A percentile compares a stretch with the other conserved stretches of the same genome.
phyloP scores from a whole-genome alignment of 164 flowering plant species.

The Vitis cinerea region DNA sequence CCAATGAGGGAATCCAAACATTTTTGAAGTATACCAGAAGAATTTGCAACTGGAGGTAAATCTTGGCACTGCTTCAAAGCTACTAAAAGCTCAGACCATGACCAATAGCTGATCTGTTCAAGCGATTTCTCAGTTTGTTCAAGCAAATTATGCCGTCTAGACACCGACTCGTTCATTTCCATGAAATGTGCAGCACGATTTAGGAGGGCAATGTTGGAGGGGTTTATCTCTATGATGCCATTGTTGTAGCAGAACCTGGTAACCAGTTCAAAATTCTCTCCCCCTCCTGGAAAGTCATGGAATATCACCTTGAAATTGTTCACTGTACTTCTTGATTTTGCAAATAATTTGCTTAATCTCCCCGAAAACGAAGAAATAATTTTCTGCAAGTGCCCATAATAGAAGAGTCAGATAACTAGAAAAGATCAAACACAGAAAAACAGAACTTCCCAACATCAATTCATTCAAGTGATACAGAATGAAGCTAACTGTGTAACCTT shows the following conservation, averaged over 20 bases:
- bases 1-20: slow-evolving; percentile 44
- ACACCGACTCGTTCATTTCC: slow-evolving; percentile 50
- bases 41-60: slow-evolving; percentile 9
- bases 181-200: slow-evolving; percentile 49
- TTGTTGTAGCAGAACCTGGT: slow-evolving; percentile 57
- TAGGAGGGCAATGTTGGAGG: slow-evolving; percentile 36
- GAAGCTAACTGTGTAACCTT: neutral
- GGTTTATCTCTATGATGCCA: slow-evolving; percentile 41
- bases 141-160: slow-evolving; percentile 29
- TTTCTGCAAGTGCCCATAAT: slow-evolving; percentile 33
- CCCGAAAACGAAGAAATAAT: slow-evolving; percentile 43
- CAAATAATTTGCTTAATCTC: slow-evolving; percentile 38
- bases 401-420: slow-evolving; percentile 1
- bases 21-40: slow-evolving; percentile 31
- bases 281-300: slow-evolving; percentile 70
- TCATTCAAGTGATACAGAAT: neutral
- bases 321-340: slow-evolving; percentile 25
- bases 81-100: slow-evolving; percentile 54
- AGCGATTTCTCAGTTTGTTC: slow-evolving; percentile 49
- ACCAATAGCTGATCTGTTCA: slow-evolving; percentile 45
- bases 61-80: slow-evolving; percentile 51
- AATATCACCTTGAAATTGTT: slow-evolving; percentile 48
- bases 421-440: neutral
- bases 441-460: neutral
- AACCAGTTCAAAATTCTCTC: slow-evolving; percentile 56